Conservation (phyloP, 805 yeast genomes). For the Ogataea dorogensis region DNA sequence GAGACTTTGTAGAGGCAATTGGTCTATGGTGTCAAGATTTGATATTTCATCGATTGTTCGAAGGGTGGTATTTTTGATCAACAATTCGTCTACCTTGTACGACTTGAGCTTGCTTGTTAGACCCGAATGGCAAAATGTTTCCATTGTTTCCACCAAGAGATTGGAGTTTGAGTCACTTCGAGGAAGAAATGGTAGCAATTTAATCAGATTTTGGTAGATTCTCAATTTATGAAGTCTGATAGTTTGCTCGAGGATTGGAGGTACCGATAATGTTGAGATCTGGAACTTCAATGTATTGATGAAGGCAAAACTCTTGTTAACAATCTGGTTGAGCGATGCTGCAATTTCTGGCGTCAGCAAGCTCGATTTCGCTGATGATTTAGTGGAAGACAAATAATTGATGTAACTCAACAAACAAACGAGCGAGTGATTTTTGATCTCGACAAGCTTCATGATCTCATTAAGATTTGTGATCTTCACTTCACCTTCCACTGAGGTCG, state of each 20-base stretch:
- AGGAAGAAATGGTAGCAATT: slow-evolving; percentile 33
- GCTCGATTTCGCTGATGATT: slow-evolving; percentile 29
- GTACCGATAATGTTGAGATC: slow-evolving; percentile 14
- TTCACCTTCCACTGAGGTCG: slow-evolving; percentile 29
- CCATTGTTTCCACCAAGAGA: slow-evolving; percentile 33
- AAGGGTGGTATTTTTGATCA: slow-evolving; percentile 26
- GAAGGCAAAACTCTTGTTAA: slow-evolving; percentile 33
- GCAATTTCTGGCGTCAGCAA: slow-evolving; percentile 35
- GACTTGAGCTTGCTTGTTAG: slow-evolving; percentile 39
- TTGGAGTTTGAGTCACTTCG: slow-evolving; percentile 34
- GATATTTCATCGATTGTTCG: slow-evolving; percentile 3
- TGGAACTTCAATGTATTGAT: slow-evolving; percentile 28
- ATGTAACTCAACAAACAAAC: slow-evolving; percentile 56
- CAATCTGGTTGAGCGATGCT: slow-evolving; percentile 30
- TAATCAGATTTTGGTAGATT: slow-evolving; percentile 32
- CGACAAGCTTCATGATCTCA: slow-evolving; percentile 40
- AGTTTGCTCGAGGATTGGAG: slow-evolving; percentile 22
- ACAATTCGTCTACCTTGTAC: slow-evolving; percentile 33
- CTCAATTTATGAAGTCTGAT: slow-evolving; percentile 32
- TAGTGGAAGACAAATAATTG: slow-evolving; percentile 47
- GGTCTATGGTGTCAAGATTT: slow-evolving; percentile 22
- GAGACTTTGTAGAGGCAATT: slow-evolving; percentile 22
- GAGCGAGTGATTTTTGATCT: slow-evolving; percentile 57
- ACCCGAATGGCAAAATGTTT: slow-evolving; percentile 30
- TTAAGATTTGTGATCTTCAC: slow-evolving; percentile 35